Percentiles rank a stretch among this genome's conserved stretches.
phyloP scores from a whole-genome alignment of 2,329 filamentous ascomycete species.

The Penicillium sp. region DNA sequence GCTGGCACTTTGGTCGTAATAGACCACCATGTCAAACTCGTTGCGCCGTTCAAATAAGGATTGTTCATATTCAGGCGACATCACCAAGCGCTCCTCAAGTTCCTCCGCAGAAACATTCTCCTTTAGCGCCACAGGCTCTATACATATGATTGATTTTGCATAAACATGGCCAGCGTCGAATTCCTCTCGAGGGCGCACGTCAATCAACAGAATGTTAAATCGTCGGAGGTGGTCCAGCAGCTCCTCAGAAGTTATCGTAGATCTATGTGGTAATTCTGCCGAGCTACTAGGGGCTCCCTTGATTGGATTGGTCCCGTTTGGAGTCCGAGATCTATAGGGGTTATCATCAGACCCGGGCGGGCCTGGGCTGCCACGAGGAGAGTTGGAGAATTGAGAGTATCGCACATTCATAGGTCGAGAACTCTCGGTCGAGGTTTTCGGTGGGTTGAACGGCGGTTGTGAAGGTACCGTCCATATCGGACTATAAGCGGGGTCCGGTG shows the following conservation, averaged over 20 bases:
- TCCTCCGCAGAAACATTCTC: conserved; percentile 69
- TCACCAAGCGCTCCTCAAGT: conserved; percentile 56
- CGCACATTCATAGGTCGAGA: conserved; percentile 43
- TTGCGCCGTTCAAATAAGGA: conserved; percentile 73
- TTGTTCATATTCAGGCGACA: conserved; percentile 65
- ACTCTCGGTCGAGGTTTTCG: conserved; percentile 48
- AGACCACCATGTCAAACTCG: conserved; percentile 84
- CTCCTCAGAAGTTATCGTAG: conserved; percentile 69
- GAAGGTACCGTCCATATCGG: conserved; percentile 49
- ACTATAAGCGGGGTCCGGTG: conserved; percentile 55
- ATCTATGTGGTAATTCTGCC: conserved; percentile 58
- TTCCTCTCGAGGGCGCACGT: conserved; percentile 77
- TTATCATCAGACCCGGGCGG: conserved; percentile 44
- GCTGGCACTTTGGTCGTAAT: conserved; percentile 77
- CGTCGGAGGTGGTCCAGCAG: conserved; percentile 71
- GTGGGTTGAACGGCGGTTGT: conserved; percentile 44
- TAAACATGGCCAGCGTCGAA: conserved; percentile 91
- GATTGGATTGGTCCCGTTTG: conserved; percentile 45
- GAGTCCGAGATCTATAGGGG: conserved; percentile 51
- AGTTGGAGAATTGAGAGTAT: conserved; percentile 42
- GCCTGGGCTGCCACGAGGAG: conserved; percentile 40
- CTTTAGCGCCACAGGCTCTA: conserved; percentile 80
- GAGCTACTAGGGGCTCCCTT: conserved; percentile 49
- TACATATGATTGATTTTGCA: conserved; percentile 81
- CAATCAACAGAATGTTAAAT: conserved; percentile 78